These are phyloP conservation scores for Seiridium cupressi DNA, from an alignment of 2,329 filamentous ascomycete genomes.

Conservation along the genomic window DNA sequence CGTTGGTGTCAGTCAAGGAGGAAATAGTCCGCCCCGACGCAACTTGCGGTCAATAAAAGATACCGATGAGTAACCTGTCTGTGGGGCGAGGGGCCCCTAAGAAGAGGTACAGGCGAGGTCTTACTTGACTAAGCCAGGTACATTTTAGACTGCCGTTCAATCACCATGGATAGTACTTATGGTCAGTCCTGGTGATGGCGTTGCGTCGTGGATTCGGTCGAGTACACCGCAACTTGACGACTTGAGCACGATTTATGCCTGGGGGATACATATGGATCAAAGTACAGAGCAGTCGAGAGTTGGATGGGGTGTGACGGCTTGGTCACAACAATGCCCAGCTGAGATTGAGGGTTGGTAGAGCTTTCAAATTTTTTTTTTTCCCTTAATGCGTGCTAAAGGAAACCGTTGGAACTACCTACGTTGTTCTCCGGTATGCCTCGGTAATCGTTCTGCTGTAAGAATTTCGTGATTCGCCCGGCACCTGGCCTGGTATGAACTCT, in stretches of 20 bases:
- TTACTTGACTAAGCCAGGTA: background rate
- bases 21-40: background rate
- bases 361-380: background rate
- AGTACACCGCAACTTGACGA: no score
- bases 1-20: constrained; percentile 2
- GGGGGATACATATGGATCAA: no score
- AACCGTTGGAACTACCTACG: background rate
- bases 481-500: background rate
- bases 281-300: no score
- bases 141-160: background rate
- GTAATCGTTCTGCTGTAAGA: background rate
- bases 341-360: no score
- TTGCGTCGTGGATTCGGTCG: no score
- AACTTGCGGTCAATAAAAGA: constrained; percentile 8
- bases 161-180: no score
- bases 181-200: no score
- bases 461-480: background rate
- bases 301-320: no score
- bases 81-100: background rate
- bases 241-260: no score
- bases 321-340: no score
- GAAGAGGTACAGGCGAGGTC: background rate
- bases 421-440: background rate
- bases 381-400: background rate
- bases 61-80: background rate